Evolutionary conservation across 306 rosid species (phyloP), one percentile per base, ranked within the genome.

Genomic region (Biancaea sappan): DNA sequence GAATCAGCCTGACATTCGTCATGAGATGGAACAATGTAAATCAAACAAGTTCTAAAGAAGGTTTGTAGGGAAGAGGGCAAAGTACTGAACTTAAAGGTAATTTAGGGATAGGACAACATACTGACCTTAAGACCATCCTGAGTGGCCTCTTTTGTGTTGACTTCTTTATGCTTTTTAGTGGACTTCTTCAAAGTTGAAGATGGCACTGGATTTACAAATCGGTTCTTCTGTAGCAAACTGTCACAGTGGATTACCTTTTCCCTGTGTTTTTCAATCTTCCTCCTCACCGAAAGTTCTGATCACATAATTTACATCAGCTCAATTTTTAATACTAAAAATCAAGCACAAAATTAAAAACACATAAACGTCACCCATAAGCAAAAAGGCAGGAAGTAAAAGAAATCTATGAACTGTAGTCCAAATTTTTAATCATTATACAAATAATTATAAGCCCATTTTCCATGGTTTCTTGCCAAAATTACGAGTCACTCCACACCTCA

Each of bases 261-360:
- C 60, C 97, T 83, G 25, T 94, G 88, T 46, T 94, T 94, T 66
- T 94, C 97, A 56, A 94, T 94, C 90, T 92, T 94, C 81, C 79
- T 82, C 84, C 87, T 90, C 75, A 92, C 95, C 4, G 89, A 83
- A 77, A 92, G 88, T 84, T 94, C 99, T 94, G 83, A 31, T 25
- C 7, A 70, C 5, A 29, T 29, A 64, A 76, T 73, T 64, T 11
- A 47, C 0, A 60, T 14, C 53, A 76, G 25, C 75, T 51, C 4
- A 65, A 15, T 14, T 4, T 4, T 8, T 28, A 46, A 73, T 41
- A 24, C 46, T 22, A 50, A 60, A 31, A 73, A 6, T 1, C 37
- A 43, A 12, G n/a, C 19, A 31, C 18, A 26, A 43, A 57, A 24
- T 11, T 41, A 16, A 22, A 15, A 28, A 43, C 38, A 72, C 13